Conservation (phyloP, 768 basidiomycete genomes). For the Dioszegia aurantiaca region DNA sequence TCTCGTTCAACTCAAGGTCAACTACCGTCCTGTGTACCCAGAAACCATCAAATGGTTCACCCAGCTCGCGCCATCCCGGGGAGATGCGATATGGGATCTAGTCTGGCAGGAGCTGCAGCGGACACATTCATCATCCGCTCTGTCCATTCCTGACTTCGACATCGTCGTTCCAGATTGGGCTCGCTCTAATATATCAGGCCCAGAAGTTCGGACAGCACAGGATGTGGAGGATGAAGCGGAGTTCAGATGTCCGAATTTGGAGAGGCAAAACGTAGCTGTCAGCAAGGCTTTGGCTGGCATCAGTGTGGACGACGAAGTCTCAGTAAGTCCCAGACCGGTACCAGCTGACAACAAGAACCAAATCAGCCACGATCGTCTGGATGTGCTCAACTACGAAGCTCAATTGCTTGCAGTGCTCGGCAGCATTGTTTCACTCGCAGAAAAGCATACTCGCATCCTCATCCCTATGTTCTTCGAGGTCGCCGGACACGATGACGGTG, state of each 20-base stretch:
- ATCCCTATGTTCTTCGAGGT: slow-evolving; percentile 73
- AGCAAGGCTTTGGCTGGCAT: slow-evolving; percentile 22
- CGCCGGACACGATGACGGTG: slow-evolving; percentile 30
- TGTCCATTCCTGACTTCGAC: slow-evolving; percentile 31
- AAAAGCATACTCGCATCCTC: slow-evolving; percentile 82
- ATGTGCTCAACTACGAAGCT: slow-evolving; percentile 70
- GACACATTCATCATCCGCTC: slow-evolving; percentile 25
- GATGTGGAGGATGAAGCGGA: slow-evolving; percentile 44
- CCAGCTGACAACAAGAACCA: slow-evolving; percentile 39
- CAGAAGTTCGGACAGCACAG: background rate
- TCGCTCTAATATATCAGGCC: background rate
- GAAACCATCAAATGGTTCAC: slow-evolving; percentile 71
- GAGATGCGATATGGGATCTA: slow-evolving; percentile 68
- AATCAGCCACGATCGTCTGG: slow-evolving; percentile 60
- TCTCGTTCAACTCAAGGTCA: slow-evolving; percentile 82
- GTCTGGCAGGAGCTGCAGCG: slow-evolving; percentile 64
- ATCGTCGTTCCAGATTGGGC: slow-evolving; percentile 22
- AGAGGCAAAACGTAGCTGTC: slow-evolving; percentile 22
- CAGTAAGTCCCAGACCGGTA: slow-evolving; percentile 50
- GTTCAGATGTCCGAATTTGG: slow-evolving; percentile 50
- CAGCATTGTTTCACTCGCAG: slow-evolving; percentile 68
- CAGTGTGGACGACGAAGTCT: slow-evolving; percentile 56
- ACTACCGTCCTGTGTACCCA: slow-evolving; percentile 83
- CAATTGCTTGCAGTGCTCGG: slow-evolving; percentile 72
- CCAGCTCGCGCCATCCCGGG: slow-evolving; percentile 59